Base-by-base conservation (phyloP, 2,329 filamentous ascomycete species). In the Sphaerulina musiva region DNA sequence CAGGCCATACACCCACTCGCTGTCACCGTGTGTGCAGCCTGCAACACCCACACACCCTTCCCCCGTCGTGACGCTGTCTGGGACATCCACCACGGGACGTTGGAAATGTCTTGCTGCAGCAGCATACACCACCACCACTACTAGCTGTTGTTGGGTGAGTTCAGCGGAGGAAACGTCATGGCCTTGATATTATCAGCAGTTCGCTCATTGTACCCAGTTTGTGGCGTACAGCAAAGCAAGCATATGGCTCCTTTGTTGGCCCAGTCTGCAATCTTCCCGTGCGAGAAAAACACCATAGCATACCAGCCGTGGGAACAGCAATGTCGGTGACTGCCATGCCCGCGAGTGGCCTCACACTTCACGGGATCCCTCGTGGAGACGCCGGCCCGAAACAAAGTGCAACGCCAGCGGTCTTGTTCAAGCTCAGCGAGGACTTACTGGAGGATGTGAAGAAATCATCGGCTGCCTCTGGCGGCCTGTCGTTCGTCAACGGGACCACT, bases 371-470 rank as follows among this genome's bases (percentile, higher is more conserved):
- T 23, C 47, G 53, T 46, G 51, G 48, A 39, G 48, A 53, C 45
- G 53, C 57, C n/a, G 46, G 51, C 26, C 14, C 48, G 14, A 63
- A 63, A 52, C 52, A 60, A 41, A 48, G 20, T n/a, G 38, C 54
- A 7, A 60, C 54, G 31, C 59, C 64, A 46, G 69, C 64, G 26
- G 59, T 70, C 12, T 45, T 67, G 54, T 60, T 68, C 56, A 64
- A 59, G 55, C 62, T 71, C 49, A 63, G 59, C 48, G 61, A 65
- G 32, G 55, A 61, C 34, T 56, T 69, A 26, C 59, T 70, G 46
- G 59, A 67, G 51, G 68, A 70, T 51, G 60, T 69, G 46, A 65
- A 59, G 53, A 65, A 64, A 55, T 66, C 67, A 44, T 62, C 66
- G 14, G 53, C 57, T 39, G 56, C 36, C 14, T 61, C 61, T 46